phyloP scores from a whole-genome alignment of 805 yeast species.

The Pichia heedii region DNA sequence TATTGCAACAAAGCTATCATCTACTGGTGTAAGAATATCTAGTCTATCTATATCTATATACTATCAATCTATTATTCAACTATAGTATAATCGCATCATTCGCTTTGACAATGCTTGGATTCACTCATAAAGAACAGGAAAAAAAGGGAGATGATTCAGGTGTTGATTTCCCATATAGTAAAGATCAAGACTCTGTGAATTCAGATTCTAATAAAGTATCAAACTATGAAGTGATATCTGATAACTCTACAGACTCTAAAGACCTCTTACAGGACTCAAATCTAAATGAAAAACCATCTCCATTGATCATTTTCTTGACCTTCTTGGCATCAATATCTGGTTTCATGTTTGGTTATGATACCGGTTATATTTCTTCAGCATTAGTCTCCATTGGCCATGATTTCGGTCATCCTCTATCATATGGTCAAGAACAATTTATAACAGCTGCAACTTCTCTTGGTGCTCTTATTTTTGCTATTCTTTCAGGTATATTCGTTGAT shows the following conservation, averaged over 20 bases:
- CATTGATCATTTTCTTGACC: constrained; percentile 59
- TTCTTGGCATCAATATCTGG: constrained; percentile 84
- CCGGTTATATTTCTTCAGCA: constrained; percentile 94
- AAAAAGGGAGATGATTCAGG: neutral
- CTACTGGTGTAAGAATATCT: no score
- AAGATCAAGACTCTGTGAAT: no score
- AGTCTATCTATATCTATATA: no score
- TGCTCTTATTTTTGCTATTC: constrained; percentile 69
- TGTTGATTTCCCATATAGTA: no score
- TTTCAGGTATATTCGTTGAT: constrained; percentile 81
- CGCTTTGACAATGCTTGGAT: neutral
- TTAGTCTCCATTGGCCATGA: constrained; percentile 78
- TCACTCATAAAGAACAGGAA: neutral
- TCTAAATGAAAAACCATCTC: constrained; percentile 49
- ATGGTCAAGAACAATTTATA: constrained; percentile 80
- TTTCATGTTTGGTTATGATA: constrained; percentile 95
- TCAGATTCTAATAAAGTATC: neutral
- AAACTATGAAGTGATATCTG: constrained; percentile 17
- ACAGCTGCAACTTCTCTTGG: constrained; percentile 95
- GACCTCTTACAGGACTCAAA: no score
- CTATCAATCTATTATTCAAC: no score
- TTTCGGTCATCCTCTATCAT: constrained; percentile 50
- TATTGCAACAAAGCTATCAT: no score
- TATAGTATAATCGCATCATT: neutral
- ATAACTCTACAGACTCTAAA: constrained; percentile 31